These are phyloP conservation scores for Perilla frutescens DNA, from an alignment of 257 asterid genomes.

Conservation along the genomic window DNA sequence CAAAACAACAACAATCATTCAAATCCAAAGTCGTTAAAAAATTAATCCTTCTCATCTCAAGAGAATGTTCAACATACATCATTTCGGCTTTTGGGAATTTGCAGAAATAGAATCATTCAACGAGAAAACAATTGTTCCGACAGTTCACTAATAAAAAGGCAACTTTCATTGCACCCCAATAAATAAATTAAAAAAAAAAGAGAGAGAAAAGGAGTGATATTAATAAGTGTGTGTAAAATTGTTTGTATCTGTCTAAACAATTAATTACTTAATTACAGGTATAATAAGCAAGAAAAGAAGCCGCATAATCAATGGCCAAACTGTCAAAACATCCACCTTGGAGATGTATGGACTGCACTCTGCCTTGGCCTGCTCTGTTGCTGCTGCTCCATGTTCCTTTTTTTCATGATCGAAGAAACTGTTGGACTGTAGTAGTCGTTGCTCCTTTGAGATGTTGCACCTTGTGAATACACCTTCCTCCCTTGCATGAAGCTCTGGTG, in stretches of 20 bases:
- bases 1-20: too few relatives aligned
- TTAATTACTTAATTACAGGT: slow-evolving; percentile 45
- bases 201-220: neutral
- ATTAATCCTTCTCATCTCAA: too few relatives aligned
- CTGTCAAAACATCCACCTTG: slow-evolving; percentile 76
- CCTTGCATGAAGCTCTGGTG: slow-evolving; percentile 70
- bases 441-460: slow-evolving; percentile 81
- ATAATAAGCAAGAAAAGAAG: slow-evolving; percentile 41
- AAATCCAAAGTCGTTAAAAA: too few relatives aligned
- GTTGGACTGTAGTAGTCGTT: slow-evolving; percentile 92
- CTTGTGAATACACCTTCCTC: slow-evolving; percentile 83
- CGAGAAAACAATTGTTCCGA: too few relatives aligned
- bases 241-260: slow-evolving; percentile 32
- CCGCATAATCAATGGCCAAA: neutral
- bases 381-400: slow-evolving; percentile 60
- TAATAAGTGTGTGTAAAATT: slow-evolving; percentile 29
- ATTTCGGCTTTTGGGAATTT: too few relatives aligned
- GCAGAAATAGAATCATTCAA: too few relatives aligned
- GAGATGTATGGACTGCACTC: slow-evolving; percentile 76
- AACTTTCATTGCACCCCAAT: neutral
- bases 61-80: too few relatives aligned
- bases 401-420: slow-evolving; percentile 92
- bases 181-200: neutral
- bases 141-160: too few relatives aligned
- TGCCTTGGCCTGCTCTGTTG: slow-evolving; percentile 60